These are phyloP conservation scores for Xerocomus nothofagi DNA, from an alignment of 1,284 basidiomycete species.

Conservation along the genomic window DNA sequence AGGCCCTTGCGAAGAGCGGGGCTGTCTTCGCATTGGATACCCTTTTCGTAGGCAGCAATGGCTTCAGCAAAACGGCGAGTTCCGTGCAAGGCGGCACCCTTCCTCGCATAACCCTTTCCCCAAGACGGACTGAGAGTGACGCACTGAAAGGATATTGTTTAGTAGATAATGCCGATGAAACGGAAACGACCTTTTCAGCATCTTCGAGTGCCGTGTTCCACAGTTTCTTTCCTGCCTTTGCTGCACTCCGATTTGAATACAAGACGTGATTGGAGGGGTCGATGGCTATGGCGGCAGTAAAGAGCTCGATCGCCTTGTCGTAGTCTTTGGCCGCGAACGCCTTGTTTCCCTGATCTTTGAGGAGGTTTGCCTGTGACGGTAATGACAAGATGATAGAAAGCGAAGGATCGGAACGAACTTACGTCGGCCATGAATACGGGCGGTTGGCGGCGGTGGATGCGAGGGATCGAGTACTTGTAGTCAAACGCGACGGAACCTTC, in stretches of 20 bases:
- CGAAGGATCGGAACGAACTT: slow-evolving; percentile 8
- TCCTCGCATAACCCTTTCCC: slow-evolving; percentile 90
- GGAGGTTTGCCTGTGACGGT: slow-evolving; percentile 47
- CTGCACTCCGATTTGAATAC: slow-evolving; percentile 92
- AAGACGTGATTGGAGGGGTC: slow-evolving; percentile 87
- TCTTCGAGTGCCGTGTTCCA: slow-evolving; percentile 82
- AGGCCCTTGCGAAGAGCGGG: slow-evolving; percentile 85
- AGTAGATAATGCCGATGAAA: slow-evolving; percentile 6
- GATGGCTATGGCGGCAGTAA: slow-evolving; percentile 84
- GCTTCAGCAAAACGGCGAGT: slow-evolving; percentile 79
- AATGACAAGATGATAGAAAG: neutral
- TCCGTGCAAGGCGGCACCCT: slow-evolving; percentile 95
- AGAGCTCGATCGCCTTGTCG: slow-evolving; percentile 84
- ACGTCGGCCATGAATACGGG: slow-evolving; percentile 33
- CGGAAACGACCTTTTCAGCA: slow-evolving; percentile 74
- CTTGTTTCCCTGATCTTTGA: slow-evolving; percentile 96
- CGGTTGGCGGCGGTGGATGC: neutral
- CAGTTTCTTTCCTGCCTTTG: slow-evolving; percentile 80
- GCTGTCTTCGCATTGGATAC: slow-evolving; percentile 80
- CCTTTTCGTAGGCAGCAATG: slow-evolving; percentile 77
- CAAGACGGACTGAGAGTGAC: slow-evolving; percentile 81
- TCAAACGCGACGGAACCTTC: too few relatives aligned
- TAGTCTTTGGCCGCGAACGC: slow-evolving; percentile 94
- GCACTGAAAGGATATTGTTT: slow-evolving; percentile 44
- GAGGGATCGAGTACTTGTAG: too few relatives aligned